Evolutionary conservation across 169 alveolate species (phyloP).

Genomic region (Plasmodium malariae): DNA sequence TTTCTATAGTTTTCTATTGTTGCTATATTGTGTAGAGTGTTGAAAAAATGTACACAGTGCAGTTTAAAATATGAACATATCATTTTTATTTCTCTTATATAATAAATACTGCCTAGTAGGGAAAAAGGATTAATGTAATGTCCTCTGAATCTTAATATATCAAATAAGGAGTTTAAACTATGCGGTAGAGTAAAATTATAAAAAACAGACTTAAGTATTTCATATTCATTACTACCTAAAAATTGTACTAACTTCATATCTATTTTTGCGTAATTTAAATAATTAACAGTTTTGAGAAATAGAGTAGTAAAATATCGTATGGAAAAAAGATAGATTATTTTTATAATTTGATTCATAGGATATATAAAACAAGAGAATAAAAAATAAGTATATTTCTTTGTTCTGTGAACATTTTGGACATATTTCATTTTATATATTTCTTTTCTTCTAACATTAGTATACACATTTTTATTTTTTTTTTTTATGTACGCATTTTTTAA

Average conservation of each 20-base stretch:
- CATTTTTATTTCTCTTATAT: conserved; percentile 20
- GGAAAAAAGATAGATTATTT: conserved; percentile 50
- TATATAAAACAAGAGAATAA: conserved; percentile 32
- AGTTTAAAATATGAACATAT: conserved; percentile 25
- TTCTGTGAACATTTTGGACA: conserved; percentile 25
- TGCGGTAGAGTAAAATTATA: background rate
- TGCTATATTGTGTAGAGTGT: conserved; percentile 40
- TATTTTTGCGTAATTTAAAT: conserved; percentile 23
- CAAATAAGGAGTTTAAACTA: background rate
- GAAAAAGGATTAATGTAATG: conserved; percentile 62
- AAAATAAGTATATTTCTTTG: conserved; percentile 54
- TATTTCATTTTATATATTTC: conserved; percentile 29
- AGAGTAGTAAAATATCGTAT: conserved; percentile 47
- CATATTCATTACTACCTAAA: background rate
- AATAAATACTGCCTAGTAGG: conserved; percentile 45
- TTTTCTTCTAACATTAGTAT: conserved; percentile 5
- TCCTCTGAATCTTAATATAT: conserved; percentile 39
- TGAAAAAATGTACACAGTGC: background rate
- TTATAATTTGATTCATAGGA: conserved; percentile 13
- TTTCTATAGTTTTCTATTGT: conserved; percentile 13
- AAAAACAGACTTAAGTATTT: conserved; percentile 7
- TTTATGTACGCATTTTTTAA: conserved; percentile 58
- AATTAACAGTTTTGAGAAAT: conserved; percentile 53
- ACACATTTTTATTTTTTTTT: conserved; percentile 46
- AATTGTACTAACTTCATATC: conserved; percentile 17